These are phyloP conservation scores for Xylariaceae sp. DNA, from an alignment of 2,329 filamentous ascomycete species.

Conservation along the genomic window DNA sequence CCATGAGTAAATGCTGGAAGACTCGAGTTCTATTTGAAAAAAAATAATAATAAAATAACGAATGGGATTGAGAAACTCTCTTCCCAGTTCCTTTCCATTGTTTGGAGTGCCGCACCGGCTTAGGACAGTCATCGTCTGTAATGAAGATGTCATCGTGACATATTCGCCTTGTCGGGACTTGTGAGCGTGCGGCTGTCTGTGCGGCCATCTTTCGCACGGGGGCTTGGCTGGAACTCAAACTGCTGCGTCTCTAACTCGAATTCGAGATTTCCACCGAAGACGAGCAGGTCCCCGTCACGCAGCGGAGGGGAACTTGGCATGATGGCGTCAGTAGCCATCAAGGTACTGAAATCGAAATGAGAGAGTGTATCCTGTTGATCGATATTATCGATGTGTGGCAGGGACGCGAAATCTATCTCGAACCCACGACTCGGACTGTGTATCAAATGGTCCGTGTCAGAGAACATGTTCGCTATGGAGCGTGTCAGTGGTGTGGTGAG, in stretches of 20 bases:
- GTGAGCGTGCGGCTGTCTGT: too few relatives aligned
- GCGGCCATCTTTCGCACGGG: slow-evolving; percentile 2
- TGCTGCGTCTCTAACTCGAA: slow-evolving; percentile 9
- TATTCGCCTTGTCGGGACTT: too few relatives aligned
- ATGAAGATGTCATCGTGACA: too few relatives aligned
- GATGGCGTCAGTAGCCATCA: slow-evolving; percentile 42
- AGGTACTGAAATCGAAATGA: slow-evolving; percentile 42
- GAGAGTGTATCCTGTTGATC: slow-evolving; percentile 13
- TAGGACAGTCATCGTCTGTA: too few relatives aligned
- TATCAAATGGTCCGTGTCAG: slow-evolving; percentile 46
- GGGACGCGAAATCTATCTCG: slow-evolving; percentile 40
- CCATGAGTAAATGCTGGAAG: too few relatives aligned
- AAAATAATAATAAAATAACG: too few relatives aligned
- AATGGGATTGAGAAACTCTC: too few relatives aligned
- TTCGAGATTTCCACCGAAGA: slow-evolving; percentile 18
- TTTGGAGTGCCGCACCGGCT: too few relatives aligned
- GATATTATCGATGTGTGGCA: slow-evolving; percentile 34
- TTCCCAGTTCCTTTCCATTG: too few relatives aligned
- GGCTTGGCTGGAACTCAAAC: slow-evolving; percentile 7
- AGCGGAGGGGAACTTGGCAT: slow-evolving; percentile 46
- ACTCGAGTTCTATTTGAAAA: too few relatives aligned
- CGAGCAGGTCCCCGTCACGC: slow-evolving; percentile 20
- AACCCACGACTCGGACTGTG: slow-evolving; percentile 34
- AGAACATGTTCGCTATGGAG: slow-evolving; percentile 58
- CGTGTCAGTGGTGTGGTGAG: slow-evolving; percentile 22